Evolutionary conservation across 805 yeast species (phyloP).

Genomic region (Pichia deserticola): DNA sequence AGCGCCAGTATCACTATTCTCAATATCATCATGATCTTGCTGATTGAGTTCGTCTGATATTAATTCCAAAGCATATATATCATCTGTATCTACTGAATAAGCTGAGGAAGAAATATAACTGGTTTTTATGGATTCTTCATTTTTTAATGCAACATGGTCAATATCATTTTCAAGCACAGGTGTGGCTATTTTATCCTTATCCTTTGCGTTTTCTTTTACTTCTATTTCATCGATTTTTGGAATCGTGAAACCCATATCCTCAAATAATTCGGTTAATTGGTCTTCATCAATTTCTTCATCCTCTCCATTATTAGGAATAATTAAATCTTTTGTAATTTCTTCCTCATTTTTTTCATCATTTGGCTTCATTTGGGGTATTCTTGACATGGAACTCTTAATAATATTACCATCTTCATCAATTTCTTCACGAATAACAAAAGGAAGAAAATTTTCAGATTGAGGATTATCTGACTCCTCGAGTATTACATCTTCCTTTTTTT

Average conservation of each 20-base stretch:
- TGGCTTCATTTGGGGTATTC: constrained; percentile 20
- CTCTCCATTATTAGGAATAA: not conserved
- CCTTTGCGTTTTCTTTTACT: not conserved
- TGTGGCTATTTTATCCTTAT: not conserved
- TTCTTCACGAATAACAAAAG: constrained; percentile 72
- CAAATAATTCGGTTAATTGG: constrained; percentile 26
- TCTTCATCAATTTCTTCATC: constrained; percentile 21
- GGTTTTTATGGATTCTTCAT: not conserved
- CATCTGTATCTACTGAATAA: constrained; percentile 34
- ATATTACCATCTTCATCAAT: constrained; percentile 75
- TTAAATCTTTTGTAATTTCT: not conserved
- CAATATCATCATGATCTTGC: constrained; percentile 14
- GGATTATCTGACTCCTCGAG: not conserved
- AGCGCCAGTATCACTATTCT: constrained; percentile 13
- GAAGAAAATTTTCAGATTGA: constrained; percentile 15
- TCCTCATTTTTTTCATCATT: constrained; percentile 1
- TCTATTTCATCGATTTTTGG: not conserved
- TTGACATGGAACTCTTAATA: constrained; percentile 33
- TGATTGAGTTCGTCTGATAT: constrained; percentile 39
- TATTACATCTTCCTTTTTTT: too few species aligned
- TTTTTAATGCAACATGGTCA: constrained; percentile 1
- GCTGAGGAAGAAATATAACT: not conserved
- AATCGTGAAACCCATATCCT: constrained; percentile 28
- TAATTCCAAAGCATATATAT: constrained; percentile 45
- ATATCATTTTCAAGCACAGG: not conserved